Evolutionary conservation across 1,284 basidiomycete genomes (phyloP).

Genomic region (Gomphus sp.): DNA sequence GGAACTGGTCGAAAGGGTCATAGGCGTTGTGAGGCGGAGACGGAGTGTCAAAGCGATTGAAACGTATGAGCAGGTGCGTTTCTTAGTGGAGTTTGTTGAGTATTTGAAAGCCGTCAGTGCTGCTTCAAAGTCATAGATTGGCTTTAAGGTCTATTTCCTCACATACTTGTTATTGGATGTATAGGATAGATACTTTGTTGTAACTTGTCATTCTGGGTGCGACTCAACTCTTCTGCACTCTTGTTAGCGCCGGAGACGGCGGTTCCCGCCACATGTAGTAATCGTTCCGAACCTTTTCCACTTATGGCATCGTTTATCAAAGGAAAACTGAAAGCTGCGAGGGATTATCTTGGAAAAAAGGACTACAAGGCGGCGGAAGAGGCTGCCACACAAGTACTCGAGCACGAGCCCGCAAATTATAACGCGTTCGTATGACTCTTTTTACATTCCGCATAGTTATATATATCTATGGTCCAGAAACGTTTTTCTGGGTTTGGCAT

Average conservation of each 20-base stretch:
- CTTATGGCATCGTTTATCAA: conserved; percentile 43
- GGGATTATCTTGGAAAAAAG: conserved; percentile 67
- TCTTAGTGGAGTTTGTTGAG: conserved; percentile 72
- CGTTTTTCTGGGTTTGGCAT: conserved; percentile 74
- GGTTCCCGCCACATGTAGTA: no score
- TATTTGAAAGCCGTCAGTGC: conserved; percentile 20
- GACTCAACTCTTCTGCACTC: no score
- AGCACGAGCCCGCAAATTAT: conserved; percentile 71
- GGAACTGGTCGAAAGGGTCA: conserved; percentile 62
- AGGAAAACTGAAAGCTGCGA: conserved; percentile 72
- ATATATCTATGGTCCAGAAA: conserved; percentile 38
- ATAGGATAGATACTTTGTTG: neutral
- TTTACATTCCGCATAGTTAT: neutral
- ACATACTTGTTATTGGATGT: neutral
- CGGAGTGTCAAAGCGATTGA: conserved; percentile 84
- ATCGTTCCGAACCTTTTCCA: no score
- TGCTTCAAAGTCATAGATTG: neutral
- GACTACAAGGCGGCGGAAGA: conserved; percentile 65
- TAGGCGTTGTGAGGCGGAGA: conserved; percentile 64
- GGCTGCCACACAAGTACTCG: conserved; percentile 53
- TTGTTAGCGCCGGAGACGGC: no score
- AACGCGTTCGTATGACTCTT: conserved; percentile 55
- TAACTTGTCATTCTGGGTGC: neutral
- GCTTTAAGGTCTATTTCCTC: neutral
- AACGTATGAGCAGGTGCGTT: conserved; percentile 85